These are phyloP conservation scores for Ceratopteris richardii DNA, from an alignment of 75 land plant genomes.

Conservation along the genomic window DNA sequence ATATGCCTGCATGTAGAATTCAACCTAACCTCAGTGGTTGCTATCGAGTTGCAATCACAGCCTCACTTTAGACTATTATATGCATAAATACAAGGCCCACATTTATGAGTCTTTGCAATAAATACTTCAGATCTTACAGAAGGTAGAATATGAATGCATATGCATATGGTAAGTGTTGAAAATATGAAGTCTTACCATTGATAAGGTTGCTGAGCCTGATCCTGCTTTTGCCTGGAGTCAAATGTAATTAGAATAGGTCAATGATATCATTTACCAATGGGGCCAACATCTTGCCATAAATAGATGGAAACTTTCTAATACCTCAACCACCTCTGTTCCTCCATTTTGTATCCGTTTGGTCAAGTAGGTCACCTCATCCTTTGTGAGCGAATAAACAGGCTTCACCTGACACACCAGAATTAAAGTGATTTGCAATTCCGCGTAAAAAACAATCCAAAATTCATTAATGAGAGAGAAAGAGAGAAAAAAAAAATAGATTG, in stretches of 20 bases:
- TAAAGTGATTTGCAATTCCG: too few relatives aligned
- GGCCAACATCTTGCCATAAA: neutral
- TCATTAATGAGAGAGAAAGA: too few relatives aligned
- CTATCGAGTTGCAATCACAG: neutral
- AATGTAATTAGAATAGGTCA: neutral
- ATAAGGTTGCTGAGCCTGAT: constrained; percentile 91
- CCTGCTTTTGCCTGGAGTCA: constrained; percentile 90
- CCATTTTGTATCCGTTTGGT: constrained; percentile 46
- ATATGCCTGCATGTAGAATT: constrained; percentile 20
- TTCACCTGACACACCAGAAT: constrained; percentile 26
- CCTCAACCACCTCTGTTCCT: constrained; percentile 49
- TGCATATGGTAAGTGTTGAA: too few relatives aligned
- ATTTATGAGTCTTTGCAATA: too few relatives aligned
- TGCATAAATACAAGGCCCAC: neutral
- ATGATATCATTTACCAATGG: too few relatives aligned
- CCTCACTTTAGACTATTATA: neutral
- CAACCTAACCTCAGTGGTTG: neutral
- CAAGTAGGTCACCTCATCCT: constrained; percentile 26
- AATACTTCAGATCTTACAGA: too few relatives aligned
- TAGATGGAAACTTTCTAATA: neutral
- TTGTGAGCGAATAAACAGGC: constrained; percentile 23
- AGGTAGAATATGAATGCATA: too few relatives aligned
- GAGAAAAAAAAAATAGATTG: too few relatives aligned
- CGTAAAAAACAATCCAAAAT: too few relatives aligned
- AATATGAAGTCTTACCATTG: constrained; percentile 66